phyloP scores from a whole-genome alignment of 2,329 filamentous ascomycete species.

The Fusarium keratoplasticum region DNA sequence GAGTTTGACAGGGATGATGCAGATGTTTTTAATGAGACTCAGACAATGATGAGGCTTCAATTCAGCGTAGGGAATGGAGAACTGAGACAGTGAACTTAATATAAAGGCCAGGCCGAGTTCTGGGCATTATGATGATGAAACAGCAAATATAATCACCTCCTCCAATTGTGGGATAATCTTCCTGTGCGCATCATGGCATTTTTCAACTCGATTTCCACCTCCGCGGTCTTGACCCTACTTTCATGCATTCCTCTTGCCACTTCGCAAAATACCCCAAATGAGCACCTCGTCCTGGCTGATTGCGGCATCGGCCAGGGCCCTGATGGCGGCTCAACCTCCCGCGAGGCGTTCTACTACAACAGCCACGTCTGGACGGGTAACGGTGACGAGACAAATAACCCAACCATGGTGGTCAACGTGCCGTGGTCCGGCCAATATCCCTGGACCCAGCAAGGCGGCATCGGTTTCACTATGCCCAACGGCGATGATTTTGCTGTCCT shows the following conservation, averaged over 20 bases:
- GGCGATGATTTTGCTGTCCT: neutral
- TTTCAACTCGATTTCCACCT: neutral
- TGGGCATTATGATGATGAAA: neutral
- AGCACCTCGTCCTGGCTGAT: neutral
- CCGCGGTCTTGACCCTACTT: neutral
- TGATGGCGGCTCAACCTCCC: neutral
- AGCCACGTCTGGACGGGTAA: neutral
- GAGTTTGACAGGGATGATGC: neutral
- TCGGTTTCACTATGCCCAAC: neutral
- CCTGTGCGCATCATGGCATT: neutral
- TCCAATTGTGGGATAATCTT: neutral
- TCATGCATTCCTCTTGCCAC: neutral
- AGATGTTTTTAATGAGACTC: neutral
- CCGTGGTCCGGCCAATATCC: neutral
- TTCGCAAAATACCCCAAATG: neutral
- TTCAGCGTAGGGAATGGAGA: neutral
- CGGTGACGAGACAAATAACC: neutral
- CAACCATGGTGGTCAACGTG: neutral
- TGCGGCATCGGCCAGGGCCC: neutral
- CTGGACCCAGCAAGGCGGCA: neutral
- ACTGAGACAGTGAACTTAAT: neutral
- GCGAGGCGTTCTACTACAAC: neutral
- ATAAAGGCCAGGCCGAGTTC: neutral
- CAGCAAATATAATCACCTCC: neutral
- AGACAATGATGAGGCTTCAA: neutral